These are phyloP conservation scores for Otatea glauca DNA, from an alignment of 176 grass and related monocot genomes.

Conservation along the genomic window DNA sequence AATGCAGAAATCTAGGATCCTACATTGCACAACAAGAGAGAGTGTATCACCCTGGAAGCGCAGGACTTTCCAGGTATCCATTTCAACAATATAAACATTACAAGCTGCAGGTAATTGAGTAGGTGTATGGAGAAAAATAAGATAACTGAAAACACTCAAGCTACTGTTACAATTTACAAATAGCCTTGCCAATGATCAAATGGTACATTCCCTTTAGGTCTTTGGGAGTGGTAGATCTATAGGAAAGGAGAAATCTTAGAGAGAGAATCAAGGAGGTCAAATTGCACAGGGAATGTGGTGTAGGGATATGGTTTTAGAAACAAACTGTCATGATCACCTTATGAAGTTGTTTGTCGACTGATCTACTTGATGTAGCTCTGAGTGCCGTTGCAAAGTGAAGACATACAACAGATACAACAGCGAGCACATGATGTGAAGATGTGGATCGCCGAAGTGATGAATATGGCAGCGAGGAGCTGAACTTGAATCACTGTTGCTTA, in stretches of 20 bases:
- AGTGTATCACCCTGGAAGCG: neutral
- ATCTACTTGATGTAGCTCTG: conserved; percentile 10
- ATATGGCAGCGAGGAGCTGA: neutral
- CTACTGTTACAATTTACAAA: neutral
- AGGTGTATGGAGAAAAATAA: conserved; percentile 27
- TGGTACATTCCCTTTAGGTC: neutral
- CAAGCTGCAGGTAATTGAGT: neutral
- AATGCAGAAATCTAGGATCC: neutral
- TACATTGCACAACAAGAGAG: conserved; percentile 1
- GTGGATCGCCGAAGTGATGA: neutral
- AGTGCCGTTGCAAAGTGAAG: neutral
- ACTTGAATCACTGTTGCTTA: neutral
- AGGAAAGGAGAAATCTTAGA: neutral
- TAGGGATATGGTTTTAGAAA: neutral
- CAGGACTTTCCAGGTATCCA: neutral
- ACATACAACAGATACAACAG: neutral
- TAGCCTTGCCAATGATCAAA: neutral
- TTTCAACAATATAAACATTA: neutral
- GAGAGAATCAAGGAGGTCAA: neutral
- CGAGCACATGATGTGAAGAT: neutral
- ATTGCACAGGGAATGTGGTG: neutral
- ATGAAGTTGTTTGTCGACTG: neutral
- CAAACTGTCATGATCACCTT: neutral
- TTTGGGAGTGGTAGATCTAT: neutral
- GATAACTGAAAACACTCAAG: neutral